Base-by-base conservation (phyloP, 441 rosid genomes). In the Melianthus villosus region DNA sequence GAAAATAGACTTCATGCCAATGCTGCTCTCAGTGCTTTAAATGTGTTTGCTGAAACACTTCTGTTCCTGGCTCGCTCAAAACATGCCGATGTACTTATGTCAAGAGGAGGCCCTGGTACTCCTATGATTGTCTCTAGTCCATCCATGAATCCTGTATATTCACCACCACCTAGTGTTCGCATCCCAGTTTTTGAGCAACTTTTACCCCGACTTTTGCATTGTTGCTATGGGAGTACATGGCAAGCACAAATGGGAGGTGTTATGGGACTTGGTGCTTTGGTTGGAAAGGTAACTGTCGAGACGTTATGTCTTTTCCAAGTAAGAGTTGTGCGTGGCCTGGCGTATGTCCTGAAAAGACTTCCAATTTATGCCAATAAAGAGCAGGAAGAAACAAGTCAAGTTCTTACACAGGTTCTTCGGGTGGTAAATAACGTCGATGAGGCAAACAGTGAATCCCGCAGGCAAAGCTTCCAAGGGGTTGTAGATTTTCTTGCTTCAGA, bases 191-290 rank as follows among this genome's bases (percentile, higher is more conserved):
- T 91, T 67, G 98, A 85, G 73, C 96, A 91, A 60, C 91, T 91
- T 64, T 63, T 91, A 40, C 96, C 94, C 44, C 94, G 96, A 22
- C 79, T 91, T 56, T 59, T 91, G 58, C 98, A 85, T 65, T 79
- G 94, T 64, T 91, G 96, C 60, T 85, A 79, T 64, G 91, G 96
- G 48, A 85, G 69, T 48, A 70, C 81, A 42, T 91, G 98, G 98
- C 94, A 91, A 67, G 79, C 98, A 37, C 96, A 85, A 50, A 85
- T 91, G 80, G 98, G 98, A 44, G 98, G 96, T 51, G 96, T 91
- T 51, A 75, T 82, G 82, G 96, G 98, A 42, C 75, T 91, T 50
- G 89, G 93, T 61, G 84, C 96, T 33, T 53, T 91, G 62, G 91
- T 91, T 26, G 99, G 99, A 50, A 91, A 79, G 72, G 93, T 85